phyloP scores from a whole-genome alignment of 2,329 filamentous ascomycete genomes.

The Diaporthe aspalathi region DNA sequence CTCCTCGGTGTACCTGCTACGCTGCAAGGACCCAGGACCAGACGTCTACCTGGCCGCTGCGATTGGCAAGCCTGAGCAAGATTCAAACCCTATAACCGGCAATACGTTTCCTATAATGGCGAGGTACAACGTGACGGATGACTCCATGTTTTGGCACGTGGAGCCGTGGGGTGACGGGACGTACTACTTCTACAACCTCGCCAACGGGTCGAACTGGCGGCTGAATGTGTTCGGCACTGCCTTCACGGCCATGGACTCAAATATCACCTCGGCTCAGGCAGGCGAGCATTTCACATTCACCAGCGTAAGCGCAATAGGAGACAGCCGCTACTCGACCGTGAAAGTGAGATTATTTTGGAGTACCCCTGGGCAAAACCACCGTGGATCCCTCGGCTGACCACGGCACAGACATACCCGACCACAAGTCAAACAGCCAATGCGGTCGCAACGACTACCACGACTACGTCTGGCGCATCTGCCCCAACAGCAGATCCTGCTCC shows the following conservation, averaged over 20 bases:
- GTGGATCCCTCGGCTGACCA: neutral
- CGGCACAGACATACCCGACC: constrained; percentile 15
- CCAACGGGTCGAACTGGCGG: constrained; percentile 29
- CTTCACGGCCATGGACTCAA: constrained; percentile 26
- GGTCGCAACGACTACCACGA: neutral
- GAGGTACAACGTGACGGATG: constrained; percentile 16
- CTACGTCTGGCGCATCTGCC: neutral
- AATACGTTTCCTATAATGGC: constrained; percentile 13
- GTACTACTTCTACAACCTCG: constrained; percentile 28
- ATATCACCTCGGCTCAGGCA: constrained; percentile 4
- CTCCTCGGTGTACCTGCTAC: constrained; percentile 31
- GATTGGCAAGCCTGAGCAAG: neutral
- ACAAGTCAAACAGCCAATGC: constrained; percentile 9
- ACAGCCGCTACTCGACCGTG: neutral
- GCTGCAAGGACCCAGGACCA: constrained; percentile 21
- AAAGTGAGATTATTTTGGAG: neutral
- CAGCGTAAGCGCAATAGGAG: constrained; percentile 21
- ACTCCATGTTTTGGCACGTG: constrained; percentile 34
- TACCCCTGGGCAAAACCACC: neutral
- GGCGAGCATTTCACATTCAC: constrained; percentile 32
- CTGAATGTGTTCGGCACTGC: neutral
- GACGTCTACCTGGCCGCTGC: constrained; percentile 13
- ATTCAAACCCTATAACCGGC: neutral
- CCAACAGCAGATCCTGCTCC: neutral
- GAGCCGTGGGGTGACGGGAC: constrained; percentile 28